Percentiles rank a stretch among this genome's conserved stretches.
phyloP scores from a whole-genome alignment of 495 filamentous ascomycete species.

The Talaromyces ruber region DNA sequence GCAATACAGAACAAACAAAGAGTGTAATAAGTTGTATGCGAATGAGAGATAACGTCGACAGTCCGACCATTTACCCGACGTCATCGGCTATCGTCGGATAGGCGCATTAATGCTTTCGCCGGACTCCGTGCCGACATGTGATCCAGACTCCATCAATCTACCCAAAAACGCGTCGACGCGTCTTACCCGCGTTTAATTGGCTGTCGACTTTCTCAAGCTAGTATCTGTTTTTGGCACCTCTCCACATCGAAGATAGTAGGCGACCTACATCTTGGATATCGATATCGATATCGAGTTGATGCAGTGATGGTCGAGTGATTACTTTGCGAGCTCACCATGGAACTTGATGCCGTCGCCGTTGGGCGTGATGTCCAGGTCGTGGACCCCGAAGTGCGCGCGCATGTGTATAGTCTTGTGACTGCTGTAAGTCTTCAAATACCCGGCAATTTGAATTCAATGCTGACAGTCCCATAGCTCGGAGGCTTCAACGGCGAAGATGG shows the following conservation, averaged over 20 bases:
- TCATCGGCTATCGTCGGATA: slow-evolving; percentile 38
- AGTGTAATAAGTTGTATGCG: background rate
- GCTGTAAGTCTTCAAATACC: slow-evolving; percentile 53
- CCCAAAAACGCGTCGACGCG: slow-evolving; percentile 6
- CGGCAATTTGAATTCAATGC: slow-evolving; percentile 1
- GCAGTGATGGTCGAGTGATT: slow-evolving; percentile 3
- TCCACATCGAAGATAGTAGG: background rate
- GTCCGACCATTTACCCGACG: slow-evolving; percentile 26
- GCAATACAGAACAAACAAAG: background rate
- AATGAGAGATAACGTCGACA: slow-evolving; percentile 6
- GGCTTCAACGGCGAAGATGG: slow-evolving; percentile 75
- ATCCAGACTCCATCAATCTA: background rate
- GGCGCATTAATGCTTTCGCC: slow-evolving; percentile 9
- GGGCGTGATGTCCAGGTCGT: slow-evolving; percentile 44
- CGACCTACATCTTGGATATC: background rate
- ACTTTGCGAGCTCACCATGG: slow-evolving; percentile 20
- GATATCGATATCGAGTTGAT: background rate
- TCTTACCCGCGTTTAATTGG: slow-evolving; percentile 1
- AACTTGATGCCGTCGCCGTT: slow-evolving; percentile 27
- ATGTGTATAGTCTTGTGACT: slow-evolving; percentile 85
- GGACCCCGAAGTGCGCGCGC: slow-evolving; percentile 81
- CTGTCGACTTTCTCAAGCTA: background rate
- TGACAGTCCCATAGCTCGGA: slow-evolving; percentile 57
- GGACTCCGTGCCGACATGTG: background rate
- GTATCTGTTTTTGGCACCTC: background rate